Evolutionary conservation across 176 grass and related monocot genomes (phyloP), one percentile per base, ranked within the genome.

Genomic region (Pontederia paniculata): DNA sequence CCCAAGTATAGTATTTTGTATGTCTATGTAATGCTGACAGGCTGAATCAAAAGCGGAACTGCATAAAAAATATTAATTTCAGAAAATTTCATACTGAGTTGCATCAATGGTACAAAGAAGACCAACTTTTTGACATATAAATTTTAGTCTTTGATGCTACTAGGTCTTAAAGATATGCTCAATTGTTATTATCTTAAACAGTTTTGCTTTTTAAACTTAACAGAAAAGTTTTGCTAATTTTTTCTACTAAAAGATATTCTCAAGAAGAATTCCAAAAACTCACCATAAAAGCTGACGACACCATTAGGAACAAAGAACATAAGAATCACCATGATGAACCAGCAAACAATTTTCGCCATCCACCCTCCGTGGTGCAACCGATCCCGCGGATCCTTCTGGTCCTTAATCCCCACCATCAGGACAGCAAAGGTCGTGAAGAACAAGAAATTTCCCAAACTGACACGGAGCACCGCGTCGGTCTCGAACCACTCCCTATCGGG

Each of bases 271-370:
- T 45, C 11, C 9, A 43, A 23, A 59, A 41, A 23, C 47, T 66
- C 67, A 98, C 93, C 93, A 28, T 98, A 98, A 53, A 91, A 98
- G 70, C 86, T 98, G 62, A 98, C 83, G 0, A 98, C 62, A 0
- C 93, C 80, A 44, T 98, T 98, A 41, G 93, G 93, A 18, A 98
- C 86, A 63, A 98, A 98, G 80, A 98, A 98, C 93, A 98, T 98
- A 22, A 98, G 86, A 65, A 84, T 60, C 22, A 98, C 80, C 23
- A 98, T 53, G 22, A 91, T 51, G 31, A 19, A 80, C 93, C 93
- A 98, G 72, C 83, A 98, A 80, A 91, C 90, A 23, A 98, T 68
- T 80, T 98, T 98, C 51, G 83, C 83, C 93, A 98, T 98, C 93
- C 93, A 98, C 0, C 93, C 93, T 0, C 86, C 86, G 68, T 98